Evolutionary conservation across 345 rosid species (phyloP).

Genomic region (Hevea brasiliensis): DNA sequence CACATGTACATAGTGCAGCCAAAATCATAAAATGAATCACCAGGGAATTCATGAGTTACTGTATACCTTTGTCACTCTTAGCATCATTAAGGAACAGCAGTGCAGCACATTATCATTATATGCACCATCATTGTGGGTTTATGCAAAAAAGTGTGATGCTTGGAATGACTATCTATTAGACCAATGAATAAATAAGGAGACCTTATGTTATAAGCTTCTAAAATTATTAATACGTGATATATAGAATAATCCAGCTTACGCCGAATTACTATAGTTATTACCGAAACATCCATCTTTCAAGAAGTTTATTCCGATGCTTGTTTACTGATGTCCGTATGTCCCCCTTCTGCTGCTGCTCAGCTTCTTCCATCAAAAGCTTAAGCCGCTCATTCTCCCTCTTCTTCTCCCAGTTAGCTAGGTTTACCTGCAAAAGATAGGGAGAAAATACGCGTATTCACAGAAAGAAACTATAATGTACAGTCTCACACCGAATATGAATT

Average conservation of each 20-base stretch:
- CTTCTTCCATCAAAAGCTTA: constrained; percentile 76
- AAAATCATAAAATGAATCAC: too few relatives aligned
- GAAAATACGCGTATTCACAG: background rate
- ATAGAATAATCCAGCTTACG: background rate
- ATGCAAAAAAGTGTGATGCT: background rate
- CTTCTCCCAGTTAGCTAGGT: constrained; percentile 73
- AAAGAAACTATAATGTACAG: background rate
- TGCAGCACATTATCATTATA: too few relatives aligned
- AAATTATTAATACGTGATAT: background rate
- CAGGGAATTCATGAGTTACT: too few relatives aligned
- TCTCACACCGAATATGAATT: background rate
- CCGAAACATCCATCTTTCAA: constrained; percentile 68
- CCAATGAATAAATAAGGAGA: background rate
- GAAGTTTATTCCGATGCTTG: constrained; percentile 45
- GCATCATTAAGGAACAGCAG: too few relatives aligned
- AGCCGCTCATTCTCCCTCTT: constrained; percentile 64
- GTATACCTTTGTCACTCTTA: too few relatives aligned
- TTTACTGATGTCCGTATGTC: constrained; percentile 61
- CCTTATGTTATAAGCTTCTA: background rate
- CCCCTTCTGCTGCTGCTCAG: constrained; percentile 65
- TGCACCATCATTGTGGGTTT: background rate
- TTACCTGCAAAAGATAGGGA: constrained; percentile 40
- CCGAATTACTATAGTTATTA: constrained; percentile 12
- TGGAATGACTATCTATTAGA: background rate
- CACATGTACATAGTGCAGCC: too few relatives aligned